These are phyloP conservation scores for Piloderma croceum DNA, from an alignment of 768 basidiomycete genomes.

Conservation along the genomic window DNA sequence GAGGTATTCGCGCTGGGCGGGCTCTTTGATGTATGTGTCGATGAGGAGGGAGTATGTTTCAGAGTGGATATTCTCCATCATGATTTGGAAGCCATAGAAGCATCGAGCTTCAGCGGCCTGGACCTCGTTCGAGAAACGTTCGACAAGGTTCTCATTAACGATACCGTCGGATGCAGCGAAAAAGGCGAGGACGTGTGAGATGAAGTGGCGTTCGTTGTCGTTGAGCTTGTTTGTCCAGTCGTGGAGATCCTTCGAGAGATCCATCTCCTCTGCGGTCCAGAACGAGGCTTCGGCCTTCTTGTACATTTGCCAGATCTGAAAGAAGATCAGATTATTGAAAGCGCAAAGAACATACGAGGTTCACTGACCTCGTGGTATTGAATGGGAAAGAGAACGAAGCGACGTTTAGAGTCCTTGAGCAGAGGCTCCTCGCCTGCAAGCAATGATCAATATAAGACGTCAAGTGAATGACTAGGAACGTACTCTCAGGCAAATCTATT, in stretches of 20 bases:
- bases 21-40: slow-evolving; percentile 47
- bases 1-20: slow-evolving; percentile 42
- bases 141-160: slow-evolving; percentile 66
- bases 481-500: slow-evolving; percentile 57
- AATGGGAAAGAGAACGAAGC: slow-evolving; percentile 73
- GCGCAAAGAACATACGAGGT: neutral
- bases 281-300: slow-evolving; percentile 63
- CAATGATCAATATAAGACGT: neutral
- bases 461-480: slow-evolving; percentile 2
- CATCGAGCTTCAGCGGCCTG: slow-evolving; percentile 63
- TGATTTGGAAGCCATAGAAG: slow-evolving; percentile 71
- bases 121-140: slow-evolving; percentile 60
- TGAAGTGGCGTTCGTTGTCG: slow-evolving; percentile 55
- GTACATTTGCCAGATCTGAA: slow-evolving; percentile 63
- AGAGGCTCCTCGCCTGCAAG: slow-evolving; percentile 45
- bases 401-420: slow-evolving; percentile 50
- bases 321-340: neutral
- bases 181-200: slow-evolving; percentile 64
- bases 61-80: slow-evolving; percentile 71
- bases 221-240: slow-evolving; percentile 61
- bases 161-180: slow-evolving; percentile 67
- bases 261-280: slow-evolving; percentile 60
- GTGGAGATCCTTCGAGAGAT: slow-evolving; percentile 53
- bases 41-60: slow-evolving; percentile 62
- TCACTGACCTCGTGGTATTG: slow-evolving; percentile 56